phyloP scores from a whole-genome alignment of 2,329 filamentous ascomycete genomes.

The Tolypocladium tropicale region DNA sequence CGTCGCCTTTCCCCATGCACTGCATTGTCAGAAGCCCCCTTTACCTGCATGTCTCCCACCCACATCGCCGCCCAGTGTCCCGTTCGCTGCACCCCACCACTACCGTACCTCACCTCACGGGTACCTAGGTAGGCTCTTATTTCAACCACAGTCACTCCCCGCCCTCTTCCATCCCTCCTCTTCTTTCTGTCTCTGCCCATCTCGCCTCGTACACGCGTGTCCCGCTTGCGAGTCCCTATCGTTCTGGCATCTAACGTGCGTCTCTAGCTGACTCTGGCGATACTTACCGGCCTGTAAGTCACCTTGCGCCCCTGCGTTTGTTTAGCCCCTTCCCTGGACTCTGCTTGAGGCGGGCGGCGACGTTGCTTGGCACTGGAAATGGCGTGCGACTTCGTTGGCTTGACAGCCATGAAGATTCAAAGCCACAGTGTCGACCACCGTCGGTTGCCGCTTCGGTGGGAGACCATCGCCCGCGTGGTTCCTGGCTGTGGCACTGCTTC shows the following conservation, averaged over 20 bases:
- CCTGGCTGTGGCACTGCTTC: background rate
- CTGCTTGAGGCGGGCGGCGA: background rate
- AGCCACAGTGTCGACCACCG: background rate
- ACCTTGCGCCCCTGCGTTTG: background rate
- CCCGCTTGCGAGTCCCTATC: slow-evolving; percentile 12
- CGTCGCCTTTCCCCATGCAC: slow-evolving; percentile 19
- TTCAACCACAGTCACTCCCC: slow-evolving; percentile 17
- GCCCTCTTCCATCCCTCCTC: slow-evolving; percentile 13
- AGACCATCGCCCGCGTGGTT: background rate
- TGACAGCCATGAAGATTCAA: background rate
- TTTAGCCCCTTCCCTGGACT: slow-evolving; percentile 7
- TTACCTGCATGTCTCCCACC: slow-evolving; percentile 35
- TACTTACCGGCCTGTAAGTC: slow-evolving; percentile 50
- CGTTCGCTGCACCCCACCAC: slow-evolving; percentile 24
- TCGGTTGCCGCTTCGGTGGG: background rate
- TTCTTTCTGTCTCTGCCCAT: background rate
- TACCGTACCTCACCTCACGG: slow-evolving; percentile 8
- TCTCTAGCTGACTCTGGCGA: slow-evolving; percentile 48
- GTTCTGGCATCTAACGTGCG: slow-evolving; percentile 28
- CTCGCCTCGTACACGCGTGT: slow-evolving; percentile 9
- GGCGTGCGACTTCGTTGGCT: background rate
- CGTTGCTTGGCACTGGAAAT: background rate
- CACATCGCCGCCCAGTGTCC: slow-evolving; percentile 31
- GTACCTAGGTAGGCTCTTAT: slow-evolving; percentile 9
- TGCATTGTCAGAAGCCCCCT: slow-evolving; percentile 26